A percentile compares a stretch with the other conserved stretches of the same genome.
These are phyloP conservation scores for Pezicula radicicola DNA, from an alignment of 2,329 filamentous ascomycete genomes.

Conservation along the genomic window DNA sequence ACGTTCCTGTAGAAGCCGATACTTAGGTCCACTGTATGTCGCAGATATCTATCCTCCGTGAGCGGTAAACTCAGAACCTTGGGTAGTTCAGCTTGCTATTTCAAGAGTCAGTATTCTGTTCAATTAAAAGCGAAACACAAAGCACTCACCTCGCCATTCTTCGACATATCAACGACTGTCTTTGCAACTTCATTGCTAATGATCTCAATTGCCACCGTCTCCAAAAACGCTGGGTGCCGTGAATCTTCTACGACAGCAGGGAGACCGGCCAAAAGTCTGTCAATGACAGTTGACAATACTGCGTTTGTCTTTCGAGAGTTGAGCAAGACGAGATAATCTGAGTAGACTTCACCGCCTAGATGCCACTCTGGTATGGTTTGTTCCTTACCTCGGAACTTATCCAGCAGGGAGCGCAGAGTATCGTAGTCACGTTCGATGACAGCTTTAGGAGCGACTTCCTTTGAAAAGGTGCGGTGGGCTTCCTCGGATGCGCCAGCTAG, in stretches of 20 bases:
- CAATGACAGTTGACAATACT: slow-evolving; percentile 44
- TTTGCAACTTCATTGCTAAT: slow-evolving; percentile 74
- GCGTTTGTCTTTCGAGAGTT: slow-evolving; percentile 37
- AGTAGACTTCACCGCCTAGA: slow-evolving; percentile 76
- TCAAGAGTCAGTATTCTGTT: slow-evolving; percentile 16
- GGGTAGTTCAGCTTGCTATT: slow-evolving; percentile 37
- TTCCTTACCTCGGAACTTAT: slow-evolving; percentile 64
- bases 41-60: slow-evolving; percentile 69
- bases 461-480: slow-evolving; percentile 80
- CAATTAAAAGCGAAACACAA: background rate
- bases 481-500: slow-evolving; percentile 73
- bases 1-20: slow-evolving; percentile 56
- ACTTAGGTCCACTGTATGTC: slow-evolving; percentile 68
- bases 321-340: slow-evolving; percentile 53
- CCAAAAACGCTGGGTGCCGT: slow-evolving; percentile 40
- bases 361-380: slow-evolving; percentile 70
- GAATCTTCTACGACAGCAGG: slow-evolving; percentile 42
- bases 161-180: slow-evolving; percentile 53
- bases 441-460: slow-evolving; percentile 75
- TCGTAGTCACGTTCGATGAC: slow-evolving; percentile 81
- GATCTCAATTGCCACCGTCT: slow-evolving; percentile 74
- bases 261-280: slow-evolving; percentile 54
- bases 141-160: slow-evolving; percentile 53
- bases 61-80: slow-evolving; percentile 60
- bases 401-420: slow-evolving; percentile 64